Evolutionary conservation across 2,329 filamentous ascomycete species (phyloP), one percentile per base, ranked within the genome.

Genomic region (Colletotrichum camelliae): DNA sequence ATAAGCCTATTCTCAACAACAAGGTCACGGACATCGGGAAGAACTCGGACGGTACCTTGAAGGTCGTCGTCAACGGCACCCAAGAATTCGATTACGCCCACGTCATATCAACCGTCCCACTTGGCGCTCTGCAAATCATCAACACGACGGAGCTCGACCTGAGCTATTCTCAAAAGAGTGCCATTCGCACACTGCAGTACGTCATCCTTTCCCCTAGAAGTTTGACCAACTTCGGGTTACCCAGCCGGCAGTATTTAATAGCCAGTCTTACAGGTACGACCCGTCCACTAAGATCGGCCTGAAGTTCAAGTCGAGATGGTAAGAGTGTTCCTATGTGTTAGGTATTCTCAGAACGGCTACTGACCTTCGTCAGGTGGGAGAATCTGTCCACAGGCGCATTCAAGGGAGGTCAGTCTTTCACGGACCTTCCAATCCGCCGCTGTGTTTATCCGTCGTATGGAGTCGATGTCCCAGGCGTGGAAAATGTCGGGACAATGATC

Each of bases 391-490:
- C 75, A 2, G 79, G 79, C n/a, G 39, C 77, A 10, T 80, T 80
- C 69, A 55, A 78, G 39, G 80, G 79, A 39, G 80, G 80, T 1
- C 79, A 81, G 43, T 79, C 79, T 29, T 80, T 72, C 60, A 79
- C 82, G 6, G 82, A 84, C 39, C 78, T 84, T 1, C 82, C 82
- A 0, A 79, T 84, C 12, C 80, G 82, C 0, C 80, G 81, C 27
- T 82, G 79, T 2, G 82, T 84, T 1, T 84, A 84, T 43, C 82
- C 82, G 1, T 84, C 82, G 0, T 83, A 83, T 33, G 79, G 79
- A 5, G n/a, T 80, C 9, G 73, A 80, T 48, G 4, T 48, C 3
- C n/a, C n/a, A 48, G 43, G 43, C 65, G 64, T 79, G 21, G 55
- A 67, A 10, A 70, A 64, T 7, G 77, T 78, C 2, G 79, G 79